phyloP scores from a whole-genome alignment of 495 filamentous ascomycete genomes.

The Echria macrotheca region DNA sequence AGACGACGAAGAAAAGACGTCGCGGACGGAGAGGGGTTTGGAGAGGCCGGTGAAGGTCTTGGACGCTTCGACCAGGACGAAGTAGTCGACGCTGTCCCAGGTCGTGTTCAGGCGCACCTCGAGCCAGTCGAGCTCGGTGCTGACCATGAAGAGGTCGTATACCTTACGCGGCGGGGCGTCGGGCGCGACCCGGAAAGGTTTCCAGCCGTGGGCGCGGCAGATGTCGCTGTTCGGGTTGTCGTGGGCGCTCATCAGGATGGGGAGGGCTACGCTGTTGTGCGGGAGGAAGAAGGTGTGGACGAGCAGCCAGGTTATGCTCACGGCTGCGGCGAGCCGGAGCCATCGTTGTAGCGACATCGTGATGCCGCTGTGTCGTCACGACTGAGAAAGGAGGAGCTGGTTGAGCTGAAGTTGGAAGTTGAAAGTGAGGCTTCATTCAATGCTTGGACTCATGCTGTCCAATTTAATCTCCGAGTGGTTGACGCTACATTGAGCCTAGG shows the following conservation, averaged over 20 bases:
- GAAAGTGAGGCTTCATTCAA: too few species aligned
- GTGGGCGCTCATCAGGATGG: neutral
- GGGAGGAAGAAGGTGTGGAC: neutral
- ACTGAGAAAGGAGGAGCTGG: neutral
- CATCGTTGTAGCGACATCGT: slow-evolving; percentile 4
- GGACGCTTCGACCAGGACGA: slow-evolving; percentile 48
- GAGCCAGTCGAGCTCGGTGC: slow-evolving; percentile 53
- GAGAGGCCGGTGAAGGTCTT: slow-evolving; percentile 45
- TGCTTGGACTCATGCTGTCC: too few species aligned
- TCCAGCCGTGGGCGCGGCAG: slow-evolving; percentile 40
- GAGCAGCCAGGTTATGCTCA: slow-evolving; percentile 11
- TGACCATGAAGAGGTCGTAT: slow-evolving; percentile 52
- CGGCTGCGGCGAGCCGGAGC: slow-evolving; percentile 4
- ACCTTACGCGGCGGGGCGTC: slow-evolving; percentile 36
- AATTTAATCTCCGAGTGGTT: too few species aligned
- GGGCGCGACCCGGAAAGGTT: slow-evolving; percentile 18
- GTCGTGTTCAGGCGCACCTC: slow-evolving; percentile 52
- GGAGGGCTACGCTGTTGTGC: neutral
- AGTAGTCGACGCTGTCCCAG: slow-evolving; percentile 49
- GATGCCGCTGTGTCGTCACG: neutral
- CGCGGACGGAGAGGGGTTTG: slow-evolving; percentile 43
- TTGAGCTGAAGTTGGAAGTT: too few species aligned
- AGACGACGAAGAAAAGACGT: slow-evolving; percentile 29
- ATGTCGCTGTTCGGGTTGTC: slow-evolving; percentile 14
- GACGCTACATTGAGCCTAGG: too few species aligned